Conservation (phyloP, 2,329 filamentous ascomycete species). For the Chaetomium sp. region DNA sequence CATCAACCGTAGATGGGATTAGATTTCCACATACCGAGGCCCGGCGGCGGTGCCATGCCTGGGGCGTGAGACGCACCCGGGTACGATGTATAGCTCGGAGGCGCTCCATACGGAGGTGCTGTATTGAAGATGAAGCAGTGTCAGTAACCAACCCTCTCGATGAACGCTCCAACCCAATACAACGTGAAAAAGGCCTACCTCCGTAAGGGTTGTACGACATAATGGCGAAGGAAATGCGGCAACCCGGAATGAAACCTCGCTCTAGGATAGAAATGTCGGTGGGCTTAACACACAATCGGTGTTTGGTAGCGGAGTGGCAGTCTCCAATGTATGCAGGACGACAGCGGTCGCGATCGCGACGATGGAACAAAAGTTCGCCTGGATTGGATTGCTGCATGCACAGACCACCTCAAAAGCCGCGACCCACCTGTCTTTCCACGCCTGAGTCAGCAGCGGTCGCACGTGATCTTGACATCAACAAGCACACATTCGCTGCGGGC, state of each 20-base stretch:
- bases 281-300: too few relatives aligned
- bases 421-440: background rate
- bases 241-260: too few relatives aligned
- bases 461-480: background rate
- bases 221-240: background rate
- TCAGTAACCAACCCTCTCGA: background rate
- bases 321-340: too few relatives aligned
- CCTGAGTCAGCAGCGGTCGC: background rate
- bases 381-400: constrained; percentile 3
- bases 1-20: too few relatives aligned
- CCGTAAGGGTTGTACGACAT: constrained; percentile 60
- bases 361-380: constrained; percentile 13
- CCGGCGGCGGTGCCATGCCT: constrained; percentile 71
- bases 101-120: constrained; percentile 62
- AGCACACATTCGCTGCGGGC: background rate
- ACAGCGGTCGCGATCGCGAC: constrained; percentile 8
- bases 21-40: constrained; percentile 65
- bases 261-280: too few relatives aligned
- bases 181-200: constrained; percentile 32
- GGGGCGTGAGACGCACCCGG: constrained; percentile 54
- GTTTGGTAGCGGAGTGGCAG: too few relatives aligned
- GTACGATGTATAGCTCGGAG: constrained; percentile 67
- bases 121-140: constrained; percentile 4
- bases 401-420: constrained; percentile 1
- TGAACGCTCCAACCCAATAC: background rate